A percentile compares a stretch with the other conserved stretches of the same genome.
phyloP scores from a whole-genome alignment of 2,329 filamentous ascomycete species.

The Colletotrichum chrysophilum region DNA sequence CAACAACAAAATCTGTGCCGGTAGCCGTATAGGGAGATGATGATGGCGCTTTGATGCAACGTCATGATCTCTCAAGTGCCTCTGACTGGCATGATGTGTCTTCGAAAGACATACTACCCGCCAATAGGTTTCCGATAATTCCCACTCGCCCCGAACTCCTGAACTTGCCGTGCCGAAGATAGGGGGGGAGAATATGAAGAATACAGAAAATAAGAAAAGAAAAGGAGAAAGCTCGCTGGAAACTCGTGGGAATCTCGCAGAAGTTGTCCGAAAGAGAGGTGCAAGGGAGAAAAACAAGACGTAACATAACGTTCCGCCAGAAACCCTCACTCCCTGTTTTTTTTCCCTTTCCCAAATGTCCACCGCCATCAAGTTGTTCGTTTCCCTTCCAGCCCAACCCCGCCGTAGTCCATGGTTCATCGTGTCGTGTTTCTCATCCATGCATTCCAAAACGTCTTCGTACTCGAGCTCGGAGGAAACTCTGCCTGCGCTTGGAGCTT shows the following conservation, averaged over 20 bases:
- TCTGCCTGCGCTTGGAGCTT: not conserved
- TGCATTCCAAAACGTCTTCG: not conserved
- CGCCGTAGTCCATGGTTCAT: not conserved
- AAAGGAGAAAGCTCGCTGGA: not conserved
- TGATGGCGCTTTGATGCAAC: rapidly evolving
- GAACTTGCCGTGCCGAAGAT: not conserved
- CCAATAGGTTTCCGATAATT: not conserved
- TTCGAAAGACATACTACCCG: not conserved
- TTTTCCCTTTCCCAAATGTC: not conserved
- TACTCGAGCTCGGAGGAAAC: not conserved
- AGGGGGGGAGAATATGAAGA: not conserved
- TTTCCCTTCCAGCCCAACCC: not conserved
- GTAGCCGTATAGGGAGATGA: not conserved
- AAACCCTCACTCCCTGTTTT: not conserved
- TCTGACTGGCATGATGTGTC: not conserved
- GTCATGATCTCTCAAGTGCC: not conserved
- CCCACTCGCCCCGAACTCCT: not conserved
- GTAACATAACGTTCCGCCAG: not conserved
- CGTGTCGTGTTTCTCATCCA: not conserved
- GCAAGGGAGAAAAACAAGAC: not conserved
- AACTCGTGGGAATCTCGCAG: not conserved
- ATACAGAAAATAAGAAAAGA: not conserved
- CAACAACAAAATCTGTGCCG: not conserved
- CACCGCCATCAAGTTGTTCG: not conserved
- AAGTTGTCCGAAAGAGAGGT: not conserved